phyloP scores from a whole-genome alignment of 2,329 filamentous ascomycete genomes.

The Aspergillus sp. region DNA sequence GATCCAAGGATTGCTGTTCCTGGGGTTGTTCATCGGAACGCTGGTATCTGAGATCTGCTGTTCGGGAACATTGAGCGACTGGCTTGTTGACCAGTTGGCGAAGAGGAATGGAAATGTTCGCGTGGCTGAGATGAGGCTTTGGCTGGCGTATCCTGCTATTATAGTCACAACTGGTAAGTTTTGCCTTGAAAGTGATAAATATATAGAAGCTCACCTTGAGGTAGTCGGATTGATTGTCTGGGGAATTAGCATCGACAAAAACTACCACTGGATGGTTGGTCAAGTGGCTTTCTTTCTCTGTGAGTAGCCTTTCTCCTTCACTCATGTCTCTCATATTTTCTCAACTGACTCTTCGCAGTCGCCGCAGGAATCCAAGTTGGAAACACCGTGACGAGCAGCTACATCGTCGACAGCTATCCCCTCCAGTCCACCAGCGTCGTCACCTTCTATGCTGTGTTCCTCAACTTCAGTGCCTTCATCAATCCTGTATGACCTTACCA shows the following conservation, averaged over 20 bases:
- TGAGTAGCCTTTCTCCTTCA: conserved; percentile 22
- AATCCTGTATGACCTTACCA: conserved; percentile 28
- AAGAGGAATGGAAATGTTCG: conserved; percentile 39
- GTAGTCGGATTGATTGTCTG: conserved; percentile 47
- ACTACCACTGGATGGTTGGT: conserved; percentile 52
- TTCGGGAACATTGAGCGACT: conserved; percentile 50
- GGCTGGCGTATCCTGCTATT: conserved; percentile 50
- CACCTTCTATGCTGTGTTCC: conserved; percentile 49
- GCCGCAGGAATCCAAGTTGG: conserved; percentile 52
- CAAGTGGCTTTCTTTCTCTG: conserved; percentile 51
- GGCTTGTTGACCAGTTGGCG: conserved; percentile 42
- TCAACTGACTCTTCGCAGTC: conserved; percentile 27
- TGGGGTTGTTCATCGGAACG: conserved; percentile 50
- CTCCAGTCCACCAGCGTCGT: conserved; percentile 49
- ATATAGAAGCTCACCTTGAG: background rate
- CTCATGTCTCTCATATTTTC: background rate
- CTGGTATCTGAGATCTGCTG: conserved; percentile 46
- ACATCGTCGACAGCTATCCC: conserved; percentile 52
- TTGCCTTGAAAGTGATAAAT: background rate
- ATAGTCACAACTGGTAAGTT: conserved; percentile 37
- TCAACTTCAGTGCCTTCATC: conserved; percentile 46
- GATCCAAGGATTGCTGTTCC: conserved; percentile 48
- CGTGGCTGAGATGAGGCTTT: conserved; percentile 50
- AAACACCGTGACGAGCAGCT: conserved; percentile 48
- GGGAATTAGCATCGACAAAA: conserved; percentile 49